Conservation (phyloP, 768 basidiomycete species). For the Hygrocybe punicea region DNA sequence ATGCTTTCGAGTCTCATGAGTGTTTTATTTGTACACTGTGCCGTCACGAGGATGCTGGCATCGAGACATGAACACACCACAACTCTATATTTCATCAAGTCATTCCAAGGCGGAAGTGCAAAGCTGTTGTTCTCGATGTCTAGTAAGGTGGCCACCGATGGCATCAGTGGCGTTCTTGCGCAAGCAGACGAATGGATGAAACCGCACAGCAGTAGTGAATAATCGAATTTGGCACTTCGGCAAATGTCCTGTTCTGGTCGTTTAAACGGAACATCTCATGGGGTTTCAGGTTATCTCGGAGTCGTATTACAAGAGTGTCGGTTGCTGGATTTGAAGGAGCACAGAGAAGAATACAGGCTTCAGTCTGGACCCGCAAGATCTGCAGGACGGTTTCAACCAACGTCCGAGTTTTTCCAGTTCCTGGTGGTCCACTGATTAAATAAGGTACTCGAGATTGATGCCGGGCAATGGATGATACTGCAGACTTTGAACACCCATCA, state of each 20-base stretch:
- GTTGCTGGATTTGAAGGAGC: conserved; percentile 53
- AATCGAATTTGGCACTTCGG: conserved; percentile 44
- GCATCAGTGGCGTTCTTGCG: not conserved
- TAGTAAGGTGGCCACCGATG: conserved; percentile 14
- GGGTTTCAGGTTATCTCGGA: conserved; percentile 37
- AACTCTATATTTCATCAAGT: conserved; percentile 45
- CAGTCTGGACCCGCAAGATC: conserved; percentile 45
- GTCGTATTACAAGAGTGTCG: conserved; percentile 45
- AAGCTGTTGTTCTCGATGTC: conserved; percentile 48
- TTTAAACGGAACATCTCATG: conserved; percentile 48
- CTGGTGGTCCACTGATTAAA: conserved; percentile 49
- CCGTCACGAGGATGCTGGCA: conserved; percentile 42
- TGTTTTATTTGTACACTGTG: conserved; percentile 43
- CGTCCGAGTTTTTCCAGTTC: conserved; percentile 54
- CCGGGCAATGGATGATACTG: conserved; percentile 42
- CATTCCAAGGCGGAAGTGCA: conserved; percentile 45
- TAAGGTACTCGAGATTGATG: conserved; percentile 47
- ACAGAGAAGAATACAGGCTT: conserved; percentile 48
- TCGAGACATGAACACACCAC: conserved; percentile 48
- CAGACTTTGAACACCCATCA: conserved; percentile 30
- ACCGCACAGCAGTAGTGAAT: conserved; percentile 47
- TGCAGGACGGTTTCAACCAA: conserved; percentile 50
- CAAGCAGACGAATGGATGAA: not conserved
- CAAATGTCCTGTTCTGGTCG: conserved; percentile 48
- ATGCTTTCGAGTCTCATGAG: conserved; percentile 43